Base-by-base conservation (phyloP, 805 yeast genomes). In the Starmera amethionina region DNA sequence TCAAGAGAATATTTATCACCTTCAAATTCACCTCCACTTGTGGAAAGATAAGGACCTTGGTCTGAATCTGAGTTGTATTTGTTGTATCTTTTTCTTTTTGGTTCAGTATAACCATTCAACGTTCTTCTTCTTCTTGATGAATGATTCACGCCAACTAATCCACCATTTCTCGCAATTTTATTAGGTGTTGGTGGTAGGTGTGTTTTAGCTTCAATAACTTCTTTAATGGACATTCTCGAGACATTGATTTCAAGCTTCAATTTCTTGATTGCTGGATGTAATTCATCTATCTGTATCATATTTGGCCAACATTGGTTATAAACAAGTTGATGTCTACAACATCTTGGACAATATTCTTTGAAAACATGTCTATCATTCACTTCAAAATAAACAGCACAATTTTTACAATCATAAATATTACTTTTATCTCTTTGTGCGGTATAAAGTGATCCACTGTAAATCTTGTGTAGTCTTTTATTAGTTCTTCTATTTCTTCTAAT, bases 311-410 rank as follows among this genome's bases (percentile, higher is more conserved):
- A 51, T 8, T 48, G 12, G 2, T 46, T 46, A 37, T 35, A 59
- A 7, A 59, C n/a, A 22, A 35, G 35, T 27, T 44, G 52, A 42
- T 59, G 63, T 2, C 63, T 43, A 0, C 36, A 34, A 40, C 63
- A 59, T 15, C 59, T 42, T 6, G 47, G 52, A 38, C 63, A 59
- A 35, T 52, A 55, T 16, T 43, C 43, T 31, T 27, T 41, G 30
- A 34, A 40, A 3, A 12, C 32, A 22, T 42, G 42, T 1, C 8
- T 11, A 2, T 30, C 6, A 8, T 35, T 18, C 13, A 34, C 36
- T 15, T 45, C 35, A 35, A 56, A 58, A 38, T 58, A 58, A 13
- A 48, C 44, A 1, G 61, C 62, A 46, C 62, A 58, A 34, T 55
- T 46, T 16, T 46, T 34, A 38, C 62, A 58, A 37, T 58, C 61